Evolutionary conservation across 2,329 filamentous ascomycete species (phyloP).

Genomic region (Periglandula ipomoeae): DNA sequence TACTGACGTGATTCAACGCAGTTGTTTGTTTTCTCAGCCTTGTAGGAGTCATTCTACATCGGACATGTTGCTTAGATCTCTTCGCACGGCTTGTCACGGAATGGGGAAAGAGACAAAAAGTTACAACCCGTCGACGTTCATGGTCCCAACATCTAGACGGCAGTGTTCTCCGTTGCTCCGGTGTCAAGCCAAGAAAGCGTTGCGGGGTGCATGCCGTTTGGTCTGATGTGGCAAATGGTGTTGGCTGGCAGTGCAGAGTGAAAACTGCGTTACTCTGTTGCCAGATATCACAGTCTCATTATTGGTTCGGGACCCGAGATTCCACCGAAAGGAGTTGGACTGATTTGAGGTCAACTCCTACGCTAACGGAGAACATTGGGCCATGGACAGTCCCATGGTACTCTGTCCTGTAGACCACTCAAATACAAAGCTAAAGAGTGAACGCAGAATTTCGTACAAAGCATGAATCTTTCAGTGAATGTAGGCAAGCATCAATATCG

Average conservation of each 20-base stretch:
- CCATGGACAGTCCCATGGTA: background rate
- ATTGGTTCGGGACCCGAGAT: background rate
- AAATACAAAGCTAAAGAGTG: constrained; percentile 2
- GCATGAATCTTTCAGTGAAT: background rate
- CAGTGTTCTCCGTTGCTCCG: background rate
- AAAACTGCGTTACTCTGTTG: background rate
- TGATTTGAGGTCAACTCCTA: background rate
- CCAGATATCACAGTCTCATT: background rate
- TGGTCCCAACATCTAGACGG: background rate
- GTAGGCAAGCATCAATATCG: background rate
- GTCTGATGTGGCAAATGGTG: background rate
- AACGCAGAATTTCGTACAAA: background rate
- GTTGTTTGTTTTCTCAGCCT: constrained; percentile 72
- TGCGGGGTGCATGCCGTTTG: constrained; percentile 3
- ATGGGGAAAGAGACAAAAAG: background rate
- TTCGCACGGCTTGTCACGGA: background rate
- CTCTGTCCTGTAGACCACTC: constrained; percentile 4
- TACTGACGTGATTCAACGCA: constrained; percentile 23
- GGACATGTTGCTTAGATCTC: background rate
- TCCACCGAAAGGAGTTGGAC: background rate
- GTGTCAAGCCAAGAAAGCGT: background rate
- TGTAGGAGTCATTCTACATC: constrained; percentile 34
- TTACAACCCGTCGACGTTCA: background rate
- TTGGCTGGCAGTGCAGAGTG: background rate
- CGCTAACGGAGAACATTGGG: background rate